phyloP scores from a whole-genome alignment of 192 early-diverging fungal species.

The Coemansia sp. region DNA sequence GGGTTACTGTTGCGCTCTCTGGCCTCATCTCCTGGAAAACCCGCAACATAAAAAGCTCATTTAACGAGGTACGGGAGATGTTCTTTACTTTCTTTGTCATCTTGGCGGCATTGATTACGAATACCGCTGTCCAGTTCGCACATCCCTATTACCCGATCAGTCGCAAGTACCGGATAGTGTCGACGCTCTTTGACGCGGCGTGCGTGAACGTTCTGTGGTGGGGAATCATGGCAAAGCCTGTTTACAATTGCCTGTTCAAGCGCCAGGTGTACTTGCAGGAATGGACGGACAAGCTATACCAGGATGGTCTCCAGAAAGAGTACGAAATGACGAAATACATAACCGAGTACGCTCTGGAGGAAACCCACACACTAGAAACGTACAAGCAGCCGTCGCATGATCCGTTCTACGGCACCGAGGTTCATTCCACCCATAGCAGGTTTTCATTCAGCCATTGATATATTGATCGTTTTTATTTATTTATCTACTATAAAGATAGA shows the following conservation, averaged over 20 bases:
- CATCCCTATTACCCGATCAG: conserved; percentile 22
- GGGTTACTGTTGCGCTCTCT: conserved; percentile 13
- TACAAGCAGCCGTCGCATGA: too few relatives aligned
- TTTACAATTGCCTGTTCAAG: conserved; percentile 22
- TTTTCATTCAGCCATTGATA: too few relatives aligned
- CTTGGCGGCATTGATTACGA: conserved; percentile 14
- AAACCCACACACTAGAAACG: neutral
- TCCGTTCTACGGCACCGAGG: too few relatives aligned
- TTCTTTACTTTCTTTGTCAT: conserved; percentile 20
- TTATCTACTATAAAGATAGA: too few relatives aligned
- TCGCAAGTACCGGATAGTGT: conserved; percentile 17
- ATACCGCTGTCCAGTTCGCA: conserved; percentile 17
- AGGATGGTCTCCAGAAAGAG: conserved; percentile 23
- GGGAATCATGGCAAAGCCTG: conserved; percentile 28
- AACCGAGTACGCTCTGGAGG: neutral
- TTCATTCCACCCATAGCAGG: too few relatives aligned
- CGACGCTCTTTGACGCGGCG: conserved; percentile 25
- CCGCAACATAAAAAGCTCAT: conserved; percentile 43
- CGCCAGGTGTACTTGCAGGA: conserved; percentile 20
- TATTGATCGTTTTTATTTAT: too few relatives aligned
- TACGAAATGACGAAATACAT: conserved; percentile 12
- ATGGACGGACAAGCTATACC: conserved; percentile 20
- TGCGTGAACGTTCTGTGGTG: conserved; percentile 19
- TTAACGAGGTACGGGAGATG: conserved; percentile 39
- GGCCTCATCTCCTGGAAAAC: conserved; percentile 21